Evolutionary conservation across 2,329 filamentous ascomycete genomes (phyloP), one percentile per base, ranked within the genome.

Genomic region (Curvularia hawaiiensis): DNA sequence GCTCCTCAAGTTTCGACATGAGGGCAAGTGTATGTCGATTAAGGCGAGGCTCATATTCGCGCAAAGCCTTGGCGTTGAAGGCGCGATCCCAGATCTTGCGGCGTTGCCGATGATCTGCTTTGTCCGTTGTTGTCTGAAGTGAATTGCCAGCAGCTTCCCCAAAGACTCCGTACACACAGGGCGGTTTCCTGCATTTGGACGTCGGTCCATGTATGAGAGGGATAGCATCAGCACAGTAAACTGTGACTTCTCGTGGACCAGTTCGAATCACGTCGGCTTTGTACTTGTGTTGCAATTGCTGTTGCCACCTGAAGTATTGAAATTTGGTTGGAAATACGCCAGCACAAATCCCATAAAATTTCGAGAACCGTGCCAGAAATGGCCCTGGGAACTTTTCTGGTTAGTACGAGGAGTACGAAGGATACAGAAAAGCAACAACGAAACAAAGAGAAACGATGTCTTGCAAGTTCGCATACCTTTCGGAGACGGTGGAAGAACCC

Each of bases 401-500:
- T 50, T 20, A 50, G 35, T 31, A 16, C 35, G 12, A 48, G 26
- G 16, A 30, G 16, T 9, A 26, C 2, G 28, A 30, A 26, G 16
- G 10, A 47, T 22, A n/a, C n/a, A 31, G 11, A 31, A 22, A 28
- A 46, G 30, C 30, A 11, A 31, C 8, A 14, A 14, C 4, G 18
- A 4, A 20, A 39, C 38, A 18, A 26, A 38, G n/a, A 26, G 10
- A 35, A 30, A 26, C 10, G 12, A 38, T 16, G 7, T 12, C 12
- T 20, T n/a, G 10, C 22, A 38, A 26, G 14, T 2, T n/a, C 14
- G 48, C 48, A 6, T 63, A 70, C 70, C 59, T 67, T 70, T 48
- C 63, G 68, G 11, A 79, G 65, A 3, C 74, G 75, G 52, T 80
- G 79, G 57, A 79, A 79, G 52, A 77, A 72, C 2, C 69, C 54